phyloP scores from a whole-genome alignment of 2,329 filamentous ascomycete species.

The Gnomoniopsis sp. region DNA sequence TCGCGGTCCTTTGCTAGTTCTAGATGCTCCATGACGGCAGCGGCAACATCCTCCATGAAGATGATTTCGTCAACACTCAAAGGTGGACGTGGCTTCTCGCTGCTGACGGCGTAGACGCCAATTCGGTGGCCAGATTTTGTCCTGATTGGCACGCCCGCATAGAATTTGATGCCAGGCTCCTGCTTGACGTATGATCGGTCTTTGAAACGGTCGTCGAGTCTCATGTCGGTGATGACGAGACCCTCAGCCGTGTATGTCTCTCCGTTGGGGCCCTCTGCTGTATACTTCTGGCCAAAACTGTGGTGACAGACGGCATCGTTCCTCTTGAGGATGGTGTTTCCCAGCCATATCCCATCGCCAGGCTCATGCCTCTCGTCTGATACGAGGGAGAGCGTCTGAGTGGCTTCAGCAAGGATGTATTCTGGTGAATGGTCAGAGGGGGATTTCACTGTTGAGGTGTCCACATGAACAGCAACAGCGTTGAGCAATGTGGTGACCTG shows the following conservation, averaged over 20 bases:
- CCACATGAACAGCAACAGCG: too few relatives aligned
- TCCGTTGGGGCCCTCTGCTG: conserved; percentile 39
- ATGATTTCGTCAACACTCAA: conserved; percentile 19
- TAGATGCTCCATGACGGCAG: conserved; percentile 26
- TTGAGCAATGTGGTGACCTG: not conserved
- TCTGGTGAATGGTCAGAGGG: not conserved
- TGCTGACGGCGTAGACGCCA: conserved; percentile 5
- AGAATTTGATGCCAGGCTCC: conserved; percentile 1
- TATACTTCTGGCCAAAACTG: conserved; percentile 10
- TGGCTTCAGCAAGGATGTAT: conserved; percentile 10
- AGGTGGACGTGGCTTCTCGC: not conserved
- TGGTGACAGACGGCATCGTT: conserved; percentile 23
- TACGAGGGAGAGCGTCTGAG: conserved; percentile 24
- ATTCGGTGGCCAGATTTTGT: conserved; percentile 11
- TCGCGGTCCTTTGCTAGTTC: conserved; percentile 23
- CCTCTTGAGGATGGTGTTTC: conserved; percentile 8
- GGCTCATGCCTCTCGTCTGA: conserved; percentile 25
- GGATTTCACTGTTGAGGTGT: not conserved
- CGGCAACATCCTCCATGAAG: conserved; percentile 24
- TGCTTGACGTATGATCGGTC: conserved; percentile 4
- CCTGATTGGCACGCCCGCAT: conserved; percentile 12
- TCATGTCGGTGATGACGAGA: conserved; percentile 12
- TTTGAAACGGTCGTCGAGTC: conserved; percentile 14
- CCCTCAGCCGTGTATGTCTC: not conserved
- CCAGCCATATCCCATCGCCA: conserved; percentile 11